Conservation (phyloP, 441 rosid species). For the Populus hybrid region DNA sequence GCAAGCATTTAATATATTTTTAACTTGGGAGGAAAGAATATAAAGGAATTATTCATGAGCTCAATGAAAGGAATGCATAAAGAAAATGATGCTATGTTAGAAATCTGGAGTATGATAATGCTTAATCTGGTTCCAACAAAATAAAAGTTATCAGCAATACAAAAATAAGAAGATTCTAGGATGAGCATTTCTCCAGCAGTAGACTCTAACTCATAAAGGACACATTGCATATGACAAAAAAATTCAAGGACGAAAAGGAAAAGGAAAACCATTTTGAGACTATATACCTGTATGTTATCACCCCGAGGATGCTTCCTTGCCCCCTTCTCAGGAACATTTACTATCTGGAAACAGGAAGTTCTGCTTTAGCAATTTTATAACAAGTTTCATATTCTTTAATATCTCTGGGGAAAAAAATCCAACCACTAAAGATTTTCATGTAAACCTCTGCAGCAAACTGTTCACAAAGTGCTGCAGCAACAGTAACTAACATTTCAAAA, state of each 20-base stretch:
- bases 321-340: conserved; percentile 97
- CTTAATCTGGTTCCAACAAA: neutral
- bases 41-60: neutral
- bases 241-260: neutral
- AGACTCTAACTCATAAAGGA: neutral
- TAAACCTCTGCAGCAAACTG: no score
- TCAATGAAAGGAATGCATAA: neutral
- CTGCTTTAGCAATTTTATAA: neutral
- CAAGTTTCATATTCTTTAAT: neutral
- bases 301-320: conserved; percentile 99
- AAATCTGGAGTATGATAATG: neutral
- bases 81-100: neutral
- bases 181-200: neutral
- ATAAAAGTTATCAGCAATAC: no score
- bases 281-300: conserved; percentile 85
- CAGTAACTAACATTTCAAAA: neutral
- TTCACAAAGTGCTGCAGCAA: neutral
- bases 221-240: conserved; percentile 1
- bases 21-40: neutral
- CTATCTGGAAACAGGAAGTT: conserved; percentile 51
- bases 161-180: neutral
- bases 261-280: neutral
- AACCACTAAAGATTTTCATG: no score
- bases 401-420: no score
- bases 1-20: neutral